These are phyloP conservation scores for Chalciporus chontae DNA, from an alignment of 768 basidiomycete species.

Conservation along the genomic window DNA sequence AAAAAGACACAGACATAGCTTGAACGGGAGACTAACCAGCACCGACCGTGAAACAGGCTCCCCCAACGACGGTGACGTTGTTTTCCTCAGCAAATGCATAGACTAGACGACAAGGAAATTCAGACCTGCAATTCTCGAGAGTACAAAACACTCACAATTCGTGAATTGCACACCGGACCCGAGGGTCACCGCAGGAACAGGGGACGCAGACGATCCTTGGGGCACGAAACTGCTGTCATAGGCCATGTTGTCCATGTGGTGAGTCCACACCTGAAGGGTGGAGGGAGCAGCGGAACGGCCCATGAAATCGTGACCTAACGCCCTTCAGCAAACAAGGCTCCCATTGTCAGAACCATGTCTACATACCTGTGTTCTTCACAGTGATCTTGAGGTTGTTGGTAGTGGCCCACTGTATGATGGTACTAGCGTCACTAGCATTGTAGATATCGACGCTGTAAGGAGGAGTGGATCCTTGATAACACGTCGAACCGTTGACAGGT, in stretches of 20 bases:
- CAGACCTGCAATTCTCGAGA: too few species aligned
- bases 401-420: conserved; percentile 18
- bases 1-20: not conserved
- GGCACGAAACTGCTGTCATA: conserved; percentile 15
- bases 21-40: conserved; percentile 4
- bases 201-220: conserved; percentile 11
- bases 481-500: conserved; percentile 4
- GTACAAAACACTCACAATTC: conserved; percentile 1
- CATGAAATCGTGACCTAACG: conserved; percentile 14
- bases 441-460: conserved; percentile 19
- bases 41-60: conserved; percentile 7
- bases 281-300: conserved; percentile 17
- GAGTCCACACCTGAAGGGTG: conserved; percentile 18
- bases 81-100: not conserved
- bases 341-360: too few species aligned
- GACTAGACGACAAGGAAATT: not conserved
- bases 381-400: conserved; percentile 19
- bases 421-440: conserved; percentile 20
- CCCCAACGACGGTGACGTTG: not conserved
- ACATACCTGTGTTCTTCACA: conserved; percentile 10
- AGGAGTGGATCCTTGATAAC: conserved; percentile 19
- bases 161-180: conserved; percentile 14
- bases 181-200: conserved; percentile 11
- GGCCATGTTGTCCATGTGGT: conserved; percentile 5
- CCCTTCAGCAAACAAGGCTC: not conserved